These are phyloP conservation scores for Cryptosporidium andersoni DNA, from an alignment of 169 alveolate species.

Conservation along the genomic window DNA sequence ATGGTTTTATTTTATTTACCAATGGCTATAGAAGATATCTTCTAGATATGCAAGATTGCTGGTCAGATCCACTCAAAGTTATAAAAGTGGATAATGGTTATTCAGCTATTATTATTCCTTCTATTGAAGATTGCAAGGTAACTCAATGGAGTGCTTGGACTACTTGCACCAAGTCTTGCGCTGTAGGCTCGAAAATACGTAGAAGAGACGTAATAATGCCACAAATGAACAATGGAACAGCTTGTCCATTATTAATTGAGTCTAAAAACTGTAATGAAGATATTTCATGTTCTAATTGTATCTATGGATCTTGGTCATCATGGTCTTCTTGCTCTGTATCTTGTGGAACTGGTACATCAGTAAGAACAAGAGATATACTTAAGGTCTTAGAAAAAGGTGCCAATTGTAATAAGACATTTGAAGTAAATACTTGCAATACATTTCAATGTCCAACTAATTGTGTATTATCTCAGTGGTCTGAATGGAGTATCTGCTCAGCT, in stretches of 20 bases:
- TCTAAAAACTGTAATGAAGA: conserved; percentile 38
- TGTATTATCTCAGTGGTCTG: conserved; percentile 69
- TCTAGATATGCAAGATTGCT: conserved; percentile 43
- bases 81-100: conserved; percentile 9
- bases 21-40: conserved; percentile 56
- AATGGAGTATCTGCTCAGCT: conserved; percentile 68
- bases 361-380: conserved; percentile 71
- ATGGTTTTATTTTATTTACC: conserved; percentile 60
- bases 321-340: conserved; percentile 42
- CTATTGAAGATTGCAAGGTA: conserved; percentile 74
- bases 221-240: conserved; percentile 45
- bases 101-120: conserved; percentile 24
- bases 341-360: conserved; percentile 47
- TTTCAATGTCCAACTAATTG: conserved; percentile 48
- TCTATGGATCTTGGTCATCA: conserved; percentile 8
- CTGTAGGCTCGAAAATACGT: conserved; percentile 48
- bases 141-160: conserved; percentile 78
- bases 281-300: conserved; percentile 46
- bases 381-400: conserved; percentile 5
- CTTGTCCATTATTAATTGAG: conserved; percentile 30
- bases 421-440: conserved; percentile 42
- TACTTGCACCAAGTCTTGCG: conserved; percentile 70
- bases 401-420: conserved; percentile 38
- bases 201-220: conserved; percentile 65
- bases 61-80: conserved; percentile 7